A percentile compares a stretch with the other conserved stretches of the same genome.
phyloP scores from a whole-genome alignment of 345 rosid genomes.

The Lepidium aucheri region DNA sequence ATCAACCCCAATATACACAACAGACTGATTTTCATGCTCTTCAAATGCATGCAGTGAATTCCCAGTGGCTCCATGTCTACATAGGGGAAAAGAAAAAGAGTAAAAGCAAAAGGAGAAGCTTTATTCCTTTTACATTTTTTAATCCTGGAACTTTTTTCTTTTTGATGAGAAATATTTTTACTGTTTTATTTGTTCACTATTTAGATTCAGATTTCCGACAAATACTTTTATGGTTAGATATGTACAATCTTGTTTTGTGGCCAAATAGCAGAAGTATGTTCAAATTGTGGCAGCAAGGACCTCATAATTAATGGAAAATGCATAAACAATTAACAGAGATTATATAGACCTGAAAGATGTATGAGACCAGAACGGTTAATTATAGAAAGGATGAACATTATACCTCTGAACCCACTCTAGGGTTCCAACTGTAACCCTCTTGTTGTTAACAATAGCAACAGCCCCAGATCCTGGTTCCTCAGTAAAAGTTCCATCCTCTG shows the following conservation, averaged over 20 bases:
- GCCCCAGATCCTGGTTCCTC: constrained; percentile 99
- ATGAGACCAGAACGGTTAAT: neutral
- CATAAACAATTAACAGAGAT: neutral
- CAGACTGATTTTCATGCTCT: constrained; percentile 58
- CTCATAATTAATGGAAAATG: neutral
- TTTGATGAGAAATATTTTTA: neutral
- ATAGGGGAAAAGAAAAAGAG: neutral
- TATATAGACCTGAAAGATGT: neutral
- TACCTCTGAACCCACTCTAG: constrained; percentile 88
- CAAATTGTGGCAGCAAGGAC: neutral
- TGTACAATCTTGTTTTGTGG: neutral
- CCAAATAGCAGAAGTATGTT: neutral
- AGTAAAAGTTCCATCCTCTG: constrained; percentile 65
- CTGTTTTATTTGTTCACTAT: neutral
- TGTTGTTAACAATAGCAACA: constrained; percentile 53
- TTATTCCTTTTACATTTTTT: neutral
- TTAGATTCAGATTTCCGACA: neutral
- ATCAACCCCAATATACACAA: constrained; percentile 79
- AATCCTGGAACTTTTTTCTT: neutral
- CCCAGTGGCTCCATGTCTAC: constrained; percentile 68
- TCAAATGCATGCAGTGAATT: constrained; percentile 38
- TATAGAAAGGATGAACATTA: neutral
- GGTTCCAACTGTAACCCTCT: constrained; percentile 80
- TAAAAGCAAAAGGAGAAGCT: neutral
- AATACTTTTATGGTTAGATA: neutral